Evolutionary conservation across 148 eudicot genomes (phyloP), one percentile per base, ranked within the genome.

Genomic region (Camellia sinensis): DNA sequence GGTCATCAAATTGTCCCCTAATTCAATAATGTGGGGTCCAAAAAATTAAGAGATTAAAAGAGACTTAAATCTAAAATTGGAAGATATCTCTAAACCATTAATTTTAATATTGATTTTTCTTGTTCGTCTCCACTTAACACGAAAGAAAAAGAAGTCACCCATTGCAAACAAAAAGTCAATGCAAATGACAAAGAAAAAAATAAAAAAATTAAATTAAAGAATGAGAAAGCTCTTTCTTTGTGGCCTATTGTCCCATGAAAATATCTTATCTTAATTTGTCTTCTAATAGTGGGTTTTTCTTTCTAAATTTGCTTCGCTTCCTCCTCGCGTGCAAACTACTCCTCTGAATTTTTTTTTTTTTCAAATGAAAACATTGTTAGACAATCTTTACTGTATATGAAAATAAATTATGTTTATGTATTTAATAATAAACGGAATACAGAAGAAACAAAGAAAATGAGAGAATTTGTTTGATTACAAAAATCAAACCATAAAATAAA

Each of bases 21-120:
- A 11, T n/a, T 59, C 52, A 75, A 75, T 75, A 4, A 69, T 3
- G 77, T 60, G 10, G 78, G 78, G 29, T 67, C 78, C 37, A 1
- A 9, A 59, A 21, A 12, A 37, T 1, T 10, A 6, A n/a, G n/a
- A 17, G 45, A 37, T 74, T 40, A 57, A 40, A 29, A 9, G 21
- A 57, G 48, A 74, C 43, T 29, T 14, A 40, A 21, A 74, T 19
- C 77, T 17, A 73, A 15, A 74, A 74, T 74, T 37, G 4, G 29
- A 41, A 40, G 7, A 17, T 57, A 37, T 74, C 19, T 74, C 62
- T 7, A 19, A 29, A 59, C 40, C 67, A 61, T 75, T 59, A 29
- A 29, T 60, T 18, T 18, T 59, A 75, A 29, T 1, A 29, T 29
- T 19, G 17, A 75, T 75, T 59, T 40, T 75, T 75, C 37, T 44